A percentile compares a stretch with the other conserved stretches of the same genome.
Conservation (phyloP, 2,329 filamentous ascomycete genomes). For the Diplodia sapinea region DNA sequence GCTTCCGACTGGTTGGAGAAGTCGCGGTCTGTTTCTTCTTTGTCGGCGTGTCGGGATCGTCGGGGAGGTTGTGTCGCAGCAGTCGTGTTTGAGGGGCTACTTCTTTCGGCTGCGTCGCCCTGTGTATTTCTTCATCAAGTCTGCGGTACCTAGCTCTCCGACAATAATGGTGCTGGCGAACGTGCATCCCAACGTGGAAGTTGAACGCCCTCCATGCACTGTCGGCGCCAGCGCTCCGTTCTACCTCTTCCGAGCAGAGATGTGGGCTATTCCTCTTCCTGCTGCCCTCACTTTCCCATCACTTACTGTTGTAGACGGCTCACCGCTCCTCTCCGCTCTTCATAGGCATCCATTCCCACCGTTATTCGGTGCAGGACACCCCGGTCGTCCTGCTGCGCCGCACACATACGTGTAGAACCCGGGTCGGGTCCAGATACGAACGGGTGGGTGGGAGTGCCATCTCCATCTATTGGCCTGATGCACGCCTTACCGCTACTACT, state of each 20-base stretch:
- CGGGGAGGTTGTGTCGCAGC: not conserved
- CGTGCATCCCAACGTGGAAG: not conserved
- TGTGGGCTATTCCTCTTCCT: not conserved
- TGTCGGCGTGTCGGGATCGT: not conserved
- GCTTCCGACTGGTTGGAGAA: not conserved
- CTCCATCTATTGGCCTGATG: constrained; percentile 4
- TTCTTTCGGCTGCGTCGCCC: not conserved
- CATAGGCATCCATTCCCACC: not conserved
- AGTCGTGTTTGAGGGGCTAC: not conserved
- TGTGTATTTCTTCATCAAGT: not conserved
- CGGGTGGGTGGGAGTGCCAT: not conserved
- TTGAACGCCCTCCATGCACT: not conserved
- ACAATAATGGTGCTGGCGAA: not conserved
- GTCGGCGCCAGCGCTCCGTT: not conserved
- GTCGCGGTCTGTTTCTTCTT: not conserved
- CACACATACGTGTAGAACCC: not conserved
- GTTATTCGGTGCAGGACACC: not conserved
- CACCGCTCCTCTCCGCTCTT: not conserved
- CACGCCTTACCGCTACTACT: constrained; percentile 13
- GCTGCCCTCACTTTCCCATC: not conserved
- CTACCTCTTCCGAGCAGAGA: not conserved
- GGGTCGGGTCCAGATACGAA: not conserved
- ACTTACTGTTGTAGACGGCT: not conserved
- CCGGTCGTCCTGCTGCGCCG: constrained; percentile 12
- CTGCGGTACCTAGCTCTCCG: not conserved